A percentile compares a stretch with the other conserved stretches of the same genome.
Conservation (phyloP, 1,284 basidiomycete species). For the Sanghuangporus sanghuang region DNA sequence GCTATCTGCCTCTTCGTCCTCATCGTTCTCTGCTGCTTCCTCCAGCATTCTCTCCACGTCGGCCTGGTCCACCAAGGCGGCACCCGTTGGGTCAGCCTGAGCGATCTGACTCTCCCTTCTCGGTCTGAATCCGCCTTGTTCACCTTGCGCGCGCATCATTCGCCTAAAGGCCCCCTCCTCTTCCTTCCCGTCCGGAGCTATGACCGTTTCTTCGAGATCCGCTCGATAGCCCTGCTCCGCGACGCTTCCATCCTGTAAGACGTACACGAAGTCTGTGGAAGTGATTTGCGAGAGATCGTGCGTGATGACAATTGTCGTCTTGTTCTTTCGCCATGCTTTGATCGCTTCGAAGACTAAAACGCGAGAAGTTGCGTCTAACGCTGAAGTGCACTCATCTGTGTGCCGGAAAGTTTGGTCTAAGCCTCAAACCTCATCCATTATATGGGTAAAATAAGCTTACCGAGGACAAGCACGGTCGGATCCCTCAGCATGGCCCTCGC, state of each 20-base stretch:
- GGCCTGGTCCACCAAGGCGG: slow-evolving; percentile 25
- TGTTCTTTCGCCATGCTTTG: slow-evolving; percentile 75
- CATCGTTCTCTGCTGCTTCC: slow-evolving; percentile 31
- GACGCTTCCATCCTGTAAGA: slow-evolving; percentile 79
- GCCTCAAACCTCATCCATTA: no score
- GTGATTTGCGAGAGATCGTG: slow-evolving; percentile 89
- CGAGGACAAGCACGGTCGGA: slow-evolving; percentile 87
- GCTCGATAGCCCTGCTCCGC: slow-evolving; percentile 84
- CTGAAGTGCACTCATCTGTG: slow-evolving; percentile 93
- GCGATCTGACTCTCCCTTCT: slow-evolving; percentile 27
- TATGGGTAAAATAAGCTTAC: slow-evolving; percentile 37
- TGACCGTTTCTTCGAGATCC: slow-evolving; percentile 52
- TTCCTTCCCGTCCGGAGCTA: not conserved
- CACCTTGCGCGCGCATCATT: slow-evolving; percentile 47
- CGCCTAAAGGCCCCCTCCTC: slow-evolving; percentile 49
- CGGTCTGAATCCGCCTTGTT: slow-evolving; percentile 45
- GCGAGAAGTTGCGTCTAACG: slow-evolving; percentile 86
- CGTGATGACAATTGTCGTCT: slow-evolving; percentile 94
- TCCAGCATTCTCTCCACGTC: slow-evolving; percentile 38
- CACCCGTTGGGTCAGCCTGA: slow-evolving; percentile 33
- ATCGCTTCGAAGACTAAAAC: slow-evolving; percentile 87
- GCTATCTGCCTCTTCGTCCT: slow-evolving; percentile 24
- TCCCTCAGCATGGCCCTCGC: slow-evolving; percentile 86
- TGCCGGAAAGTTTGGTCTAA: not conserved
- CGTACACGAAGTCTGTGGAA: slow-evolving; percentile 83